Conservation (phyloP, 1,139 yeast species). For the Taphrina communis region DNA sequence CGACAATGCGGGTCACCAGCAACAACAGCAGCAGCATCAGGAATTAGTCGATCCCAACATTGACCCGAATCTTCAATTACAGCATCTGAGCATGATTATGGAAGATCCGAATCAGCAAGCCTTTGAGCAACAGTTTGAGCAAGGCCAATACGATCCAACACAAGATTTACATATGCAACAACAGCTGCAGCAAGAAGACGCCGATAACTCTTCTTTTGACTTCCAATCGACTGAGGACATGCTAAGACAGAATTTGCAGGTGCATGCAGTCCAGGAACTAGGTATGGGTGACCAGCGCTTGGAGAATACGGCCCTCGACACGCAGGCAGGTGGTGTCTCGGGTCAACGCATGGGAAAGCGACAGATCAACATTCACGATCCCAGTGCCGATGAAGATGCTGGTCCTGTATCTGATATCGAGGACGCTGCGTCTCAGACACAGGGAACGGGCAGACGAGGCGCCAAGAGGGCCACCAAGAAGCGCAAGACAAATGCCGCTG, state of each 20-base stretch:
- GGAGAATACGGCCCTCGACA: conserved; percentile 1
- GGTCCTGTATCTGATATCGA: conserved; percentile 31
- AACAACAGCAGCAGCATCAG: not conserved
- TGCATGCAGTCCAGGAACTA: conserved; percentile 2
- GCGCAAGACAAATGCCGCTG: conserved; percentile 30
- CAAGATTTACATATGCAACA: conserved; percentile 21
- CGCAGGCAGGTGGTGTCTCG: not conserved
- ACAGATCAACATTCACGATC: conserved; percentile 27
- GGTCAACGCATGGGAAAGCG: not conserved
- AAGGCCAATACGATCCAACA: conserved; percentile 8
- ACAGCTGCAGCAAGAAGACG: conserved; percentile 19
- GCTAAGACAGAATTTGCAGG: conserved; percentile 23
- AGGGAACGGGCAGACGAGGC: not conserved
- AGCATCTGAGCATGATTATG: conserved; percentile 15
- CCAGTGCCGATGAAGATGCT: conserved; percentile 21
- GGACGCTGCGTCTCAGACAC: conserved; percentile 10
- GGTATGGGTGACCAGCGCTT: conserved; percentile 8
- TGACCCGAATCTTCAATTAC: conserved; percentile 23
- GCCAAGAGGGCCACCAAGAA: conserved; percentile 7
- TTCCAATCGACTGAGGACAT: conserved; percentile 16
- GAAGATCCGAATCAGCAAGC: conserved; percentile 11
- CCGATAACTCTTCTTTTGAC: not conserved
- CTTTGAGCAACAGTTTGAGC: conserved; percentile 20
- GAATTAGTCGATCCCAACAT: conserved; percentile 23
- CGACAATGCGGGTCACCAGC: not conserved